Percentiles rank a stretch among this genome's conserved stretches.
Conservation (phyloP, 192 early-diverging fungal species). For the Geranomyces michiganensis region DNA sequence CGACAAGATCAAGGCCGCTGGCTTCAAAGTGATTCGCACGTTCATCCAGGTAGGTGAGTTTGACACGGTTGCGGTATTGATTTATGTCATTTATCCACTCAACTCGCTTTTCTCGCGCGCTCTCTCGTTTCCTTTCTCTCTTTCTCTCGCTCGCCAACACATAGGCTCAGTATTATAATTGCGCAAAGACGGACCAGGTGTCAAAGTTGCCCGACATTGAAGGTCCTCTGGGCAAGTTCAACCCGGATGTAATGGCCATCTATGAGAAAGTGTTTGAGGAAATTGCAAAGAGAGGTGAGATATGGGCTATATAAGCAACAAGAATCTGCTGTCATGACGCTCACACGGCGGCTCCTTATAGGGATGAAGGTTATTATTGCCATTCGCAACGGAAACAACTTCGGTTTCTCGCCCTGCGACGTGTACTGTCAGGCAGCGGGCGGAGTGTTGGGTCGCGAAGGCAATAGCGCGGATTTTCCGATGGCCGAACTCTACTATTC, state of each 20-base stretch:
- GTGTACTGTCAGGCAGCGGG: neutral
- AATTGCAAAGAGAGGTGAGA: neutral
- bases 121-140: no score
- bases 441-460: neutral
- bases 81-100: no score
- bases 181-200: conserved; percentile 11
- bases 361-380: neutral
- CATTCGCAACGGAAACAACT: neutral
- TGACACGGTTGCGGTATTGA: no score
- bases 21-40: neutral
- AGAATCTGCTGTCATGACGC: neutral
- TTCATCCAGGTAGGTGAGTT: neutral
- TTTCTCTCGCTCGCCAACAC: neutral
- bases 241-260: neutral
- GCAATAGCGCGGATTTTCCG: neutral
- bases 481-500: no score
- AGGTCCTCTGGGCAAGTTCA: conserved; percentile 4
- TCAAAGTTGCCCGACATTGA: conserved; percentile 2
- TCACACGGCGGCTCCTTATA: no score
- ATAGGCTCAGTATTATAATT: neutral
- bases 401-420: neutral
- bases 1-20: conserved; percentile 6
- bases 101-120: no score
- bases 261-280: neutral
- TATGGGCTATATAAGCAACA: no score